A percentile compares a stretch with the other conserved stretches of the same genome.
Evolutionary conservation across 345 rosid genomes (phyloP).

Genomic region (Syzygium aqueum): DNA sequence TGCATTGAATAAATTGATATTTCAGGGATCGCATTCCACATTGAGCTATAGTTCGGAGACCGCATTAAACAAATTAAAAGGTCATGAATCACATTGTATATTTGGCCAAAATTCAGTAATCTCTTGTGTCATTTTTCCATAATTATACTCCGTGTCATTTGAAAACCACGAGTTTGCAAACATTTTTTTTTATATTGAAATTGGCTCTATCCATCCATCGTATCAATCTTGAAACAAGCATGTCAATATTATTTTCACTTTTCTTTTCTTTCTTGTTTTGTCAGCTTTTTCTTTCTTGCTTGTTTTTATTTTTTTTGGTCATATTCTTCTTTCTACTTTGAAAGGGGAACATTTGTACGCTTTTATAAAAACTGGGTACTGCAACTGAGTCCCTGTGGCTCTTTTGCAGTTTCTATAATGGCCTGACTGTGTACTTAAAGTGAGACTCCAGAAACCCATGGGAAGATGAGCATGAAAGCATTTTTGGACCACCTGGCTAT

Average conservation of each 20-base stretch:
- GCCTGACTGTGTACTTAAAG: background rate
- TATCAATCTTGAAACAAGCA: background rate
- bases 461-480: background rate
- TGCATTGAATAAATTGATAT: background rate
- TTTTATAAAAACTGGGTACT: background rate
- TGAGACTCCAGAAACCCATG: background rate
- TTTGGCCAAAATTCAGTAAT: background rate
- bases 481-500: background rate
- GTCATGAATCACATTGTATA: too few relatives aligned
- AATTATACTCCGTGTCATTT: too few relatives aligned
- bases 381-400: background rate
- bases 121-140: background rate
- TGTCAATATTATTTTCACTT: background rate
- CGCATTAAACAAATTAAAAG: background rate
- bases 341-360: background rate
- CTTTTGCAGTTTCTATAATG: background rate
- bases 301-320: too few relatives aligned
- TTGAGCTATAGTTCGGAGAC: background rate
- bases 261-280: background rate
- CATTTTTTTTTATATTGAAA: background rate
- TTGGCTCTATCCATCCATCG: background rate
- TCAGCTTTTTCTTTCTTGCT: too few relatives aligned
- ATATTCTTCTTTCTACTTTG: background rate
- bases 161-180: too few relatives aligned
- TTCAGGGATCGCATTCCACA: background rate